A percentile compares a stretch with the other conserved stretches of the same genome.
These are phyloP conservation scores for Aspergillus avenaceus DNA, from an alignment of 495 filamentous ascomycete species.

Conservation along the genomic window DNA sequence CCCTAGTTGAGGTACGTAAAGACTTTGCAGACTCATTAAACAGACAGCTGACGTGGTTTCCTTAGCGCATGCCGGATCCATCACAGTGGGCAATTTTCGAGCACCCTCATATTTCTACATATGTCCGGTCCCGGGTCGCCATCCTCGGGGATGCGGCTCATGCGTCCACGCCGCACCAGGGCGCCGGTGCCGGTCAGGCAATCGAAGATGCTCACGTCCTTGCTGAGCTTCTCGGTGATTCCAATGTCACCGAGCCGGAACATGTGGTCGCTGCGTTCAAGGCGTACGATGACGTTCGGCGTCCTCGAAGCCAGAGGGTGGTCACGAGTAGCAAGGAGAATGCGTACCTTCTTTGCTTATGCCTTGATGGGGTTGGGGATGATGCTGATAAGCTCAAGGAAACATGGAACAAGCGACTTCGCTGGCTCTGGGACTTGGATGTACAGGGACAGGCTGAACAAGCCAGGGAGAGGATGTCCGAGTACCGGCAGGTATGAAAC, in stretches of 20 bases:
- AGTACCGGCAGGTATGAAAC: neutral
- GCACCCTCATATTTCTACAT: slow-evolving; percentile 51
- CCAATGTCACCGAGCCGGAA: slow-evolving; percentile 9
- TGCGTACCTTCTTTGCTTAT: slow-evolving; percentile 39
- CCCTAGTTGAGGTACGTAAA: slow-evolving; percentile 38
- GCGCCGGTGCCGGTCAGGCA: slow-evolving; percentile 63
- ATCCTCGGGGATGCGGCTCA: slow-evolving; percentile 69
- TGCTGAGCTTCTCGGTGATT: slow-evolving; percentile 48
- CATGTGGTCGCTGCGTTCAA: slow-evolving; percentile 47
- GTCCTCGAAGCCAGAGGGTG: slow-evolving; percentile 48
- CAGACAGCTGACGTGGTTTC: neutral
- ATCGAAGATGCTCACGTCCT: slow-evolving; percentile 66
- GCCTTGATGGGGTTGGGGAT: slow-evolving; percentile 34
- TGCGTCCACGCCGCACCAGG: slow-evolving; percentile 66
- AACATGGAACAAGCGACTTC: slow-evolving; percentile 36
- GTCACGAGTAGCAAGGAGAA: slow-evolving; percentile 46
- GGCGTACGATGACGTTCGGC: slow-evolving; percentile 57
- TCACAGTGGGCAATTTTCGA: slow-evolving; percentile 64
- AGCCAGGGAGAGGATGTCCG: slow-evolving; percentile 18
- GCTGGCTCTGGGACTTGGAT: slow-evolving; percentile 50
- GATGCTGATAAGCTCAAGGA: slow-evolving; percentile 41
- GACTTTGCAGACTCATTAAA: neutral
- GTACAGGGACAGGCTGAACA: slow-evolving; percentile 25
- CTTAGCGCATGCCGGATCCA: slow-evolving; percentile 39
- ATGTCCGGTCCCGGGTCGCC: slow-evolving; percentile 48